phyloP scores from a whole-genome alignment of 176 grass and related monocot genomes.

The Melocanna baccifera region DNA sequence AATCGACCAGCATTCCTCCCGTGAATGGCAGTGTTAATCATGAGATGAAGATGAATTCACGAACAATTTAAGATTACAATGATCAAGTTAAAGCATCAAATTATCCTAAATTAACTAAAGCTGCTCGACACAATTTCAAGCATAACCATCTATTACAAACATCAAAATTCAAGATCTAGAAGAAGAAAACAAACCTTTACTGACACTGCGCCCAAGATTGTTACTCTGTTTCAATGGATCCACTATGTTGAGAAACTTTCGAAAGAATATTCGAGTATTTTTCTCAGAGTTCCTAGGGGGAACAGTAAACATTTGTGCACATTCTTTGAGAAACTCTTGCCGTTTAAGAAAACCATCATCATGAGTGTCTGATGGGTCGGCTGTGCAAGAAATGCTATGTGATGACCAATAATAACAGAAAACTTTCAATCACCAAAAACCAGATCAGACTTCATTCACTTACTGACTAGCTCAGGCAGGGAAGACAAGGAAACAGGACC shows the following conservation, averaged over 20 bases:
- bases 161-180: slow-evolving; percentile 7
- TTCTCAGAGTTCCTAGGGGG: slow-evolving; percentile 47
- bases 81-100: neutral
- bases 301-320: slow-evolving; percentile 39
- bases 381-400: slow-evolving; percentile 46
- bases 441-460: slow-evolving; percentile 37
- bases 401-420: slow-evolving; percentile 18
- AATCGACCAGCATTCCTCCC: neutral
- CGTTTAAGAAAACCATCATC: slow-evolving; percentile 43
- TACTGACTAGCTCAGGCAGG: slow-evolving; percentile 78
- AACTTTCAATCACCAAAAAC: slow-evolving; percentile 6
- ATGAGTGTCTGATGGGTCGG: slow-evolving; percentile 40
- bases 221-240: slow-evolving; percentile 82
- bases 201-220: slow-evolving; percentile 92
- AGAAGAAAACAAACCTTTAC: slow-evolving; percentile 59
- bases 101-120: neutral
- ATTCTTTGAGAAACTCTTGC: slow-evolving; percentile 62
- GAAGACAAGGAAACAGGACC: slow-evolving; percentile 72
- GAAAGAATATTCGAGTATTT: slow-evolving; percentile 39
- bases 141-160: neutral
- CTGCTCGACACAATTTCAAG: neutral
- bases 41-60: neutral
- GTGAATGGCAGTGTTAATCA: neutral
- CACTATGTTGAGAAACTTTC: slow-evolving; percentile 85
- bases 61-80: neutral